Evolutionary conservation across 305 asterid species (phyloP), one percentile per base, ranked within the genome.

Genomic region (Galium porrigens): DNA sequence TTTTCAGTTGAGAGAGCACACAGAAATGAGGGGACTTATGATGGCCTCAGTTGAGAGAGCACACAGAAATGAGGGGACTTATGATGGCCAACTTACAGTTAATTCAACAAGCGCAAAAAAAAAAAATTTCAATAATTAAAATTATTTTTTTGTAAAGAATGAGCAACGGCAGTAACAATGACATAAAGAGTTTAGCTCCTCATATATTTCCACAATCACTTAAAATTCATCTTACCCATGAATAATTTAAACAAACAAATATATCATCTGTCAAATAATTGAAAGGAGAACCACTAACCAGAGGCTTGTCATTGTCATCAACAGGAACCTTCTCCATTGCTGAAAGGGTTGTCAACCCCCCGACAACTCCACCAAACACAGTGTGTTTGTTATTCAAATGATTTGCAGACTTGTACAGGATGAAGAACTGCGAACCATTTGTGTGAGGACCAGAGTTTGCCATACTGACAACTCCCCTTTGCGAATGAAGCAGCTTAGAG

Each of bases 391-490:
- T 89, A 76, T 90, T 87, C 72, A 94, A 82, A 79, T 87, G 97
- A 83, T 80, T 85, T 63, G 99, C 97, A 10, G 97, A 94, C 76
- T 94, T 90, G 88, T 90, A 94, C 59, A 94, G 79, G 65, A 94
- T 87, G 81, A 94, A 94, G 77, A 94, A 90, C 77, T 90, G 99
- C 6, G 99, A 90, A 67, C 95, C 99, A 77, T 94, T 94, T 41
- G 96, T 69, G 73, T 94, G 99, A 30, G 97, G 94, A 52, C 97
- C 97, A 56, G 94, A 82, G 77, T 94, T 94, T 27, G 95, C 99
- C 99, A 94, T 94, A 80, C 97, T 90, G 70, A 94, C 96, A 80
- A 94, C 90, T 71, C 99, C 97, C 64, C 97, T 84, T 11, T 95
- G 96, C 65, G 97, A 87, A 76, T 89, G 97, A 76, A 83, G 77